Conservation (phyloP, 2,329 filamentous ascomycete genomes). For the Pseudogymnoascus sp. region DNA sequence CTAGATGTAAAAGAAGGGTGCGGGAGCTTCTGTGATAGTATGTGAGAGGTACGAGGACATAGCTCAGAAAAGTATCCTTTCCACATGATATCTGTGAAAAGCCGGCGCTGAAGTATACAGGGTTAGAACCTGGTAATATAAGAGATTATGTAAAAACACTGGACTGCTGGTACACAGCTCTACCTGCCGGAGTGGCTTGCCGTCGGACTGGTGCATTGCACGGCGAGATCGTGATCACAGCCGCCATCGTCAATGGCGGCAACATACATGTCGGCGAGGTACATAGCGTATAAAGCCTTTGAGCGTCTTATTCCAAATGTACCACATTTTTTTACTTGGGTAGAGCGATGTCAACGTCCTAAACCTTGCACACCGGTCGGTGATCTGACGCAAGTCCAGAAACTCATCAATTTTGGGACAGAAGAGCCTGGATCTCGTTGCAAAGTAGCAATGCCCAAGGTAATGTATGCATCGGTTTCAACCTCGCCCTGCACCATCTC, state of each 20-base stretch:
- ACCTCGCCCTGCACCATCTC: not conserved
- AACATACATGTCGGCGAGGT: constrained; percentile 1
- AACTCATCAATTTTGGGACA: not conserved
- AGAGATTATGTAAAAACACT: not conserved
- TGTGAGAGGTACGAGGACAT: not conserved
- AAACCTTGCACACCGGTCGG: constrained; percentile 5
- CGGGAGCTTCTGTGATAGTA: not conserved
- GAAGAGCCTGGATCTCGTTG: not conserved
- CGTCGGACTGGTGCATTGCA: constrained; percentile 3
- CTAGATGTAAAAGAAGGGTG: not conserved
- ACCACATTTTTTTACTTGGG: not conserved
- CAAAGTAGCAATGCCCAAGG: constrained; percentile 3
- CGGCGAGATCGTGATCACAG: constrained; percentile 8
- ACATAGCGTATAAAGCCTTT: not conserved
- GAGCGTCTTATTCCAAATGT: not conserved
- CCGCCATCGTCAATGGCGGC: constrained; percentile 8
- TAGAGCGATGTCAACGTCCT: not conserved
- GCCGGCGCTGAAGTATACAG: not conserved
- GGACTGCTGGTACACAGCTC: not conserved
- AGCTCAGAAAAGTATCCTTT: not conserved
- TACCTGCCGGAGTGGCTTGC: not conserved
- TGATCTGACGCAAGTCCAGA: not conserved
- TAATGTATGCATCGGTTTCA: not conserved
- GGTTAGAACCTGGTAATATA: not conserved
- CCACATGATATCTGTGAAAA: not conserved